Percentiles rank a stretch among this genome's conserved stretches.
Evolutionary conservation across 192 early-diverging fungal genomes (phyloP).

Genomic region (Entomortierella parvispora): DNA sequence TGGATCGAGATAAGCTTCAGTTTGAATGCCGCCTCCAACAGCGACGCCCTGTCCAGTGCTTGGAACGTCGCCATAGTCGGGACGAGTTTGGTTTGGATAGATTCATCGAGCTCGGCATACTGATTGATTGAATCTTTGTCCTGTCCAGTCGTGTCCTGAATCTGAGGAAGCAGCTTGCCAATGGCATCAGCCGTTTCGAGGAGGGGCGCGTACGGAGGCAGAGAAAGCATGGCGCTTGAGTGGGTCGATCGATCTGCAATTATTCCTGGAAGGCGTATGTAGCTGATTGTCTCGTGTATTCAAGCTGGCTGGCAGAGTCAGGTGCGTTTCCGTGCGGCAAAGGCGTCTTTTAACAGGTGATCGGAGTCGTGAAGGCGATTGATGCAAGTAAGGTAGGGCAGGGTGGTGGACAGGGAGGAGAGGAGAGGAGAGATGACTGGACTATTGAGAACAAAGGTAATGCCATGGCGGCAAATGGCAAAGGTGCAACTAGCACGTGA

Average conservation of each 20-base stretch:
- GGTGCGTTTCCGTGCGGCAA: too few species aligned
- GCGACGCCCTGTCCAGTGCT: slow-evolving; percentile 1
- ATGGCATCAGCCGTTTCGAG: slow-evolving; percentile 26
- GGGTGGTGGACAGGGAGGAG: too few species aligned
- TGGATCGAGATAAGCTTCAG: slow-evolving; percentile 36
- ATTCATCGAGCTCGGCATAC: slow-evolving; percentile 1
- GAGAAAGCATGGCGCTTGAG: not conserved
- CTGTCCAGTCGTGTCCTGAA: not conserved
- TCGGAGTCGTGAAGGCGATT: too few species aligned
- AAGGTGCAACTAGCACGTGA: too few species aligned
- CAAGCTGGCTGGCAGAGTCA: too few species aligned
- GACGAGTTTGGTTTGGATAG: slow-evolving; percentile 10
- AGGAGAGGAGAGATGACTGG: too few species aligned
- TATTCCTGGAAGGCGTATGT: not conserved
- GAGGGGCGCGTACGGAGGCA: slow-evolving; percentile 27
- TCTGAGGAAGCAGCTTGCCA: not conserved
- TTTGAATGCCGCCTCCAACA: slow-evolving; percentile 40
- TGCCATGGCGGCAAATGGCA: too few species aligned
- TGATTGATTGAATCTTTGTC: not conserved
- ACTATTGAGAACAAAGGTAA: too few species aligned
- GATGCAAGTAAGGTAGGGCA: too few species aligned
- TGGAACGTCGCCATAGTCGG: slow-evolving; percentile 18
- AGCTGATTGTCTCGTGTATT: not conserved
- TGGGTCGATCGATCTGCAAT: too few species aligned
- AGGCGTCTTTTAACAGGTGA: too few species aligned